Evolutionary conservation across 2,329 filamentous ascomycete species (phyloP), one percentile per base, ranked within the genome.

Genomic region (Colletotrichum musicola): DNA sequence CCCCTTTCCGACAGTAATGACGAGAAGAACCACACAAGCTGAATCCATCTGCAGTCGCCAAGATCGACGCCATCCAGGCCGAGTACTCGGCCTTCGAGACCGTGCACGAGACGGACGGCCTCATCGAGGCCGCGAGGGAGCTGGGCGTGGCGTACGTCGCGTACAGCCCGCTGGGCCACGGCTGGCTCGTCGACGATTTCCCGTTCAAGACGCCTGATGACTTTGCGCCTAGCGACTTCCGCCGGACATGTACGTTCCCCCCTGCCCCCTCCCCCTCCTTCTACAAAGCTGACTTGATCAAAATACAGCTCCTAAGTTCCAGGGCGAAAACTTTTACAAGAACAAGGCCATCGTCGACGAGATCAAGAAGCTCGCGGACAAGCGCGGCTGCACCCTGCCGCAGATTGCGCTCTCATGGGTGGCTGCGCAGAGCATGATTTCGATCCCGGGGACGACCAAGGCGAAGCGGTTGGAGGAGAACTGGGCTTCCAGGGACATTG

Each of bases 381-480:
- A 72, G 3, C 81, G 77, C 63, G 77, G 77, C 3, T 79, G 77
- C 71, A 75, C 71, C 0, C 59, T 77, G 22, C 71, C 77, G 3
- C 80, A 82, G 55, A 74, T 82, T 6, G 80, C 81, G 0, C 75
- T 82, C 1, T 78, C 80, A 0, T 82, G 80, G 81, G 79, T 81
- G 1, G 77, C 76, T 10, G 73, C 79, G 74, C 78, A 82, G 47
- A 78, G 78, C 0, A 73, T 83, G 74, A 83, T 85, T 67, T 75
- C 82, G 0, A 85, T 85, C 56, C 82, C 83, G 0, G 83, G 84
- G 1, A 83, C 81, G 0, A 83, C 81, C 0, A 83, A 82, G 69
- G 64, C 76, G 0, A 55, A 68, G 4, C 76, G 82, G 0, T 56
- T 83, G 6, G 80, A 81, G 54, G 78, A 82, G 58, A 84, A 83